phyloP scores from a whole-genome alignment of 1,139 yeast species.

The Magnusiomyces sp. region DNA sequence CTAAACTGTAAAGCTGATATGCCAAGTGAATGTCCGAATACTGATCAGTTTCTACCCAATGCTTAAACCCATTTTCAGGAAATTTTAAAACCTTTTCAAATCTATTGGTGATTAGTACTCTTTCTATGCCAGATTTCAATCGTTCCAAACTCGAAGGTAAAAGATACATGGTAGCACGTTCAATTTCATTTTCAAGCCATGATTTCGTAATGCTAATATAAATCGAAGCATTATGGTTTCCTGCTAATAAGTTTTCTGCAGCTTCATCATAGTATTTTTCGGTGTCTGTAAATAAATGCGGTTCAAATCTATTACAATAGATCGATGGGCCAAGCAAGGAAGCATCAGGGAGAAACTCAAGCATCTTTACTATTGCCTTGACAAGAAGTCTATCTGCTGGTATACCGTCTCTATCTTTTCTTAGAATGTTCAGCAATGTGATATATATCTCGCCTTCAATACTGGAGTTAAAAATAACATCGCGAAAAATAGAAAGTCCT shows the following conservation, averaged over 20 bases:
- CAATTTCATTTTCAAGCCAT: conserved; percentile 52
- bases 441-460: conserved; percentile 44
- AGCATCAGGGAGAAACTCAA: conserved; percentile 49
- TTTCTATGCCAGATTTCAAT: conserved; percentile 48
- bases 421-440: conserved; percentile 50
- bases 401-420: conserved; percentile 51
- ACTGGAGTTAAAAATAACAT: conserved; percentile 26
- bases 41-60: conserved; percentile 43
- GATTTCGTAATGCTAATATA: conserved; percentile 48
- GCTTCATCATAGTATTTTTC: conserved; percentile 46
- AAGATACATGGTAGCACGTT: conserved; percentile 46
- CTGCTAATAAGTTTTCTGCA: conserved; percentile 36
- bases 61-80: conserved; percentile 47
- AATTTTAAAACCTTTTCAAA: conserved; percentile 44
- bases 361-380: conserved; percentile 58
- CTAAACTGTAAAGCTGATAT: conserved; percentile 44
- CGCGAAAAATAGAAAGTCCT: conserved; percentile 55
- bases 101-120: conserved; percentile 52
- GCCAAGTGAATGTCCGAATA: conserved; percentile 38
- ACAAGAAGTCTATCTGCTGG: conserved; percentile 54
- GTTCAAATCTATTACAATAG: conserved; percentile 61
- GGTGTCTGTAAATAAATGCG: conserved; percentile 48
- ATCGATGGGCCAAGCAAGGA: conserved; percentile 36
- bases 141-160: conserved; percentile 43
- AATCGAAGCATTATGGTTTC: conserved; percentile 40